Conservation (phyloP, 2,329 filamentous ascomycete genomes). For the Colletotrichum aenigma region DNA sequence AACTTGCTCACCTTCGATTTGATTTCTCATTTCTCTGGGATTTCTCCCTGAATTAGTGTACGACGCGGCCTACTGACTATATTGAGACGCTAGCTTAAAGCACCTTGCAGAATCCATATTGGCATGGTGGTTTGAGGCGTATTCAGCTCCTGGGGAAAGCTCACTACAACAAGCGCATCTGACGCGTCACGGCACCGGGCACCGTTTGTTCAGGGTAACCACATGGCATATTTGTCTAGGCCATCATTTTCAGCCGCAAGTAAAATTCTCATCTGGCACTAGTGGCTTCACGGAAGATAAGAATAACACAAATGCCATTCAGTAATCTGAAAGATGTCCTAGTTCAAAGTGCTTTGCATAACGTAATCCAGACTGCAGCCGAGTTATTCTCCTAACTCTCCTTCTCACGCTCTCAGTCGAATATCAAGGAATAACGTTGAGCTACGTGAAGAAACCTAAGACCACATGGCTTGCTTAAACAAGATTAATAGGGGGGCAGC, state of each 20-base stretch:
- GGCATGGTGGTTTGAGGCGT: not conserved
- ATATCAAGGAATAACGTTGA: not conserved
- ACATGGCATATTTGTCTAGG: not conserved
- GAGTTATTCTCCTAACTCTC: not conserved
- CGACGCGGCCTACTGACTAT: not conserved
- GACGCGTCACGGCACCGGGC: not conserved
- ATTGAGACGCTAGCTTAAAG: not conserved
- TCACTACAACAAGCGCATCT: not conserved
- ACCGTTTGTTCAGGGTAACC: not conserved
- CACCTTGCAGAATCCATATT: not conserved
- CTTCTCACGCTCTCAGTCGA: not conserved
- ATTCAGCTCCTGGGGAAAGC: not conserved
- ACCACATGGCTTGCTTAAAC: not conserved
- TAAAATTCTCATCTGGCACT: not conserved
- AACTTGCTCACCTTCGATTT: not conserved
- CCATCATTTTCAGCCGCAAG: not conserved
- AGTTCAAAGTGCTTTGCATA: not conserved
- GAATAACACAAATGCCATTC: not conserved
- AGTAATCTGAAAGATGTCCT: not conserved
- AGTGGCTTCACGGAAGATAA: not conserved
- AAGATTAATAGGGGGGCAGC: not conserved
- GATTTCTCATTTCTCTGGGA: not conserved
- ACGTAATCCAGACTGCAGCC: not conserved
- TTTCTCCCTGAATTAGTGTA: not conserved
- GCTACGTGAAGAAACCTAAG: not conserved